Evolutionary conservation across 2,329 filamentous ascomycete species (phyloP).

Genomic region (Keithomyces neogunnii): DNA sequence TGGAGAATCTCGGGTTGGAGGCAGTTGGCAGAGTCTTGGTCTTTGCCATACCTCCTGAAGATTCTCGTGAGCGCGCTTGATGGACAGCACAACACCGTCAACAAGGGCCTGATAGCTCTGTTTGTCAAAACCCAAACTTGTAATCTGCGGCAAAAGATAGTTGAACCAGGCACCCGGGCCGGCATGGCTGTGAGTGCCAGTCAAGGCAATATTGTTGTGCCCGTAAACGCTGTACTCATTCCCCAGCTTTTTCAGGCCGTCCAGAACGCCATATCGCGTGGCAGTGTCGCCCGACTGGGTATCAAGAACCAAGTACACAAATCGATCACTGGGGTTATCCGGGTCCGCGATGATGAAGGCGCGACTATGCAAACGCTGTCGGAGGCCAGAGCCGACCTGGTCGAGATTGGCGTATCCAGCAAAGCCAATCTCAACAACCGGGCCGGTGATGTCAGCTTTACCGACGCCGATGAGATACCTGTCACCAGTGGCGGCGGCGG

Average conservation of each 20-base stretch:
- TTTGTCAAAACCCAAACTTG: conserved; percentile 74
- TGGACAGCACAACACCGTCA: conserved; percentile 73
- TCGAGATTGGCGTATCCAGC: conserved; percentile 86
- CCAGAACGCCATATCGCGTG: conserved; percentile 75
- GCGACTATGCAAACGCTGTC: conserved; percentile 80
- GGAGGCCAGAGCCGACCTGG: conserved; percentile 74
- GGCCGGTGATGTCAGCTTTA: conserved; percentile 55
- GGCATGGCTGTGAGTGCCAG: conserved; percentile 87
- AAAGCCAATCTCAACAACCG: conserved; percentile 82
- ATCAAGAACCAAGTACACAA: conserved; percentile 84
- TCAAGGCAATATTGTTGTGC: conserved; percentile 77
- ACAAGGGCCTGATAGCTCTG: conserved; percentile 88
- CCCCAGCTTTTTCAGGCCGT: conserved; percentile 62
- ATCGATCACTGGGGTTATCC: conserved; percentile 57
- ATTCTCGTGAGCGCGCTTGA: conserved; percentile 63
- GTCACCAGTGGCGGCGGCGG: conserved; percentile 13
- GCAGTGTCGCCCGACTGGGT: conserved; percentile 84
- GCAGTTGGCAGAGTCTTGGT: neutral
- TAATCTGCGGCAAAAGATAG: conserved; percentile 86
- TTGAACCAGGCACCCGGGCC: conserved; percentile 92
- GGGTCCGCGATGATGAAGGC: conserved; percentile 78
- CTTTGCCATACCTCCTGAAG: conserved; percentile 32
- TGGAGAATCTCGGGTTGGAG: neutral
- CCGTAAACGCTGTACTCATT: conserved; percentile 66
- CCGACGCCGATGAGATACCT: conserved; percentile 46